Base-by-base conservation (phyloP, 441 rosid genomes). In the Gossypium gossypioides region DNA sequence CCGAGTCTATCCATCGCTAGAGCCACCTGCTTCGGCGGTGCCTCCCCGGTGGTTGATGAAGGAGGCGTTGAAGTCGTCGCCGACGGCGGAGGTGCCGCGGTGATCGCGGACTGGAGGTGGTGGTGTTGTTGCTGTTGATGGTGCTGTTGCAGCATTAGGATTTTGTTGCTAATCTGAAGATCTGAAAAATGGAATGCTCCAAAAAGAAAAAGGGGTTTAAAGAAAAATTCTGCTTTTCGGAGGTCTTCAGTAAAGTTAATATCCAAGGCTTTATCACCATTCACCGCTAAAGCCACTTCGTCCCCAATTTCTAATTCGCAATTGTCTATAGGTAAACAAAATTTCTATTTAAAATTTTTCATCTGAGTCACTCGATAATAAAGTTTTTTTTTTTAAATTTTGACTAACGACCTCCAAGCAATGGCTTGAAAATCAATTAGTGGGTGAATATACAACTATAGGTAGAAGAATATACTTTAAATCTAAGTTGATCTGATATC, bases 11-110 rank as follows among this genome's bases (percentile, higher is more conserved):
- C 99, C 97, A 94, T 87, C 18, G 99, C 97, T 76, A 85, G 68
- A 4, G 97, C 97, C 61, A 94, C 99, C 85, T 92, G 97, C 82
- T 90, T 92, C 25, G 99, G 97, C 18, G 97, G 99, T 48, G 99
- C 99, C 78, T 91, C 93, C 16, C 76, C 84, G 21, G 75, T 18
- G 13, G 79, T 37, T 16, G 75, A 74, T 12, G 79, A 66, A n/a
- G 56, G 27, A 19, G 78, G 69, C 6, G 73, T 78, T 61, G 81
- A 69, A 75, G 61, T 74, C 76, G 57, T 74, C 59, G 74, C 75
- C 71, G 76, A 48, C 72, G 73, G 69, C 8, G 80, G 69, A 6
- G 76, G 74, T 72, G 72, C 59, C 25, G 76, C 54, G 42, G 76
- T 59, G 60, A 82, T 46, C 80, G 50, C 16, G 69, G 55, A 22